Evolutionary conservation across 768 basidiomycete genomes (phyloP).

Genomic region (Pleurotus tuoliensis): DNA sequence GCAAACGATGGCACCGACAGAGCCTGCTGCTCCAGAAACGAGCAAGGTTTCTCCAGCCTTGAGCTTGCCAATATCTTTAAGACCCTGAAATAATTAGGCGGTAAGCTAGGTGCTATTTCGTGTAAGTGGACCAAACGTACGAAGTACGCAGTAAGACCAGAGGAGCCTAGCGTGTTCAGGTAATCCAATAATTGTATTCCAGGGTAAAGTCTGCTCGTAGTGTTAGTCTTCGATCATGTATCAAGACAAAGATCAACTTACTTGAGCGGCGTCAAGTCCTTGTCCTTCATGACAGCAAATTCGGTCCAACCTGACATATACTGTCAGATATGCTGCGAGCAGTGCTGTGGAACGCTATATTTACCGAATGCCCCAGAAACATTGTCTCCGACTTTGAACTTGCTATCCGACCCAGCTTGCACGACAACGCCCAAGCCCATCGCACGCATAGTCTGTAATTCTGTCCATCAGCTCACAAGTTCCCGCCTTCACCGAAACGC

Average conservation of each 20-base stretch:
- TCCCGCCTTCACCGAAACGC: not conserved
- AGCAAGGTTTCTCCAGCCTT: slow-evolving; percentile 84
- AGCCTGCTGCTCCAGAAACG: slow-evolving; percentile 87
- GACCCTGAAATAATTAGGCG: slow-evolving; percentile 47
- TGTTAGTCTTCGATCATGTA: not conserved
- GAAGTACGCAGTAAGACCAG: slow-evolving; percentile 87
- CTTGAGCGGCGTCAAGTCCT: slow-evolving; percentile 48
- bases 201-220: not conserved
- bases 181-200: slow-evolving; percentile 73
- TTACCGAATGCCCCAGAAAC: slow-evolving; percentile 63
- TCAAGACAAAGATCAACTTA: slow-evolving; percentile 28
- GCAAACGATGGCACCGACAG: slow-evolving; percentile 80
- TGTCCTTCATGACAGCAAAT: slow-evolving; percentile 59
- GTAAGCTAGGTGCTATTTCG: not conserved
- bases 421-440: slow-evolving; percentile 64
- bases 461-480: not conserved
- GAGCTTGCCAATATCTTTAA: slow-evolving; percentile 75
- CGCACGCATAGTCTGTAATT: slow-evolving; percentile 54
- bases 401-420: slow-evolving; percentile 48
- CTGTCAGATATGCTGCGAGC: not conserved
- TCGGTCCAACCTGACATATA: slow-evolving; percentile 66
- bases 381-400: slow-evolving; percentile 60
- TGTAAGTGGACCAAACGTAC: slow-evolving; percentile 34
- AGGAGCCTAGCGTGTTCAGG: slow-evolving; percentile 71
- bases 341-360: slow-evolving; percentile 15